Evolutionary conservation across 805 yeast genomes (phyloP).

Genomic region (Hanseniaspora mollemarum): DNA sequence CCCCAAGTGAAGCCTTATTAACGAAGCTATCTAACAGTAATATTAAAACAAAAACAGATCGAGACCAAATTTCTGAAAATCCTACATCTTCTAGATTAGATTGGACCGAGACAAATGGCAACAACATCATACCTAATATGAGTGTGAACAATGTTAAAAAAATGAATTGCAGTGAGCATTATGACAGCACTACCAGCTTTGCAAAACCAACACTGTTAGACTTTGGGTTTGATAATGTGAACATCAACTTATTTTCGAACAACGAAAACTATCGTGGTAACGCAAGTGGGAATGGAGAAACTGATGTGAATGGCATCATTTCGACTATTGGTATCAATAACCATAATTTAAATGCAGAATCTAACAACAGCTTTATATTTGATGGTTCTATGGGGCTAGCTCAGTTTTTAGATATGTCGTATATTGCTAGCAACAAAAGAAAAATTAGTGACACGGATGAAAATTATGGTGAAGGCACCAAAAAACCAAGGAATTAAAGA

Average conservation of each 20-base stretch:
- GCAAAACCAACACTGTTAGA: constrained; percentile 9
- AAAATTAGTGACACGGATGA: too few relatives aligned
- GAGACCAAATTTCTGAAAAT: not conserved
- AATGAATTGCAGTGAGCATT: not conserved
- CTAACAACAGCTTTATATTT: constrained; percentile 42
- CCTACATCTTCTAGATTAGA: not conserved
- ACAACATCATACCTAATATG: not conserved
- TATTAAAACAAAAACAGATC: not conserved
- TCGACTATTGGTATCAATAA: not conserved
- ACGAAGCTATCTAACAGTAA: not conserved
- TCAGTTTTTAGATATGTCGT: constrained; percentile 42
- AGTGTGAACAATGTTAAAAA: not conserved
- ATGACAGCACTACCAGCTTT: not conserved
- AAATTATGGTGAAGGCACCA: too few relatives aligned
- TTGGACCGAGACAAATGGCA: constrained; percentile 5
- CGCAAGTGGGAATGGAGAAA: not conserved
- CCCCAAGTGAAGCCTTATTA: not conserved
- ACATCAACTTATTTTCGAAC: not conserved
- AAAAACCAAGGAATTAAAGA: not conserved
- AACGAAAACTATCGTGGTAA: not conserved
- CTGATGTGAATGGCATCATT: not conserved
- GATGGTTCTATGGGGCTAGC: constrained; percentile 73
- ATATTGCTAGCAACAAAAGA: not conserved
- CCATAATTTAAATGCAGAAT: not conserved
- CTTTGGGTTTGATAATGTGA: not conserved